Conservation (phyloP, 2,329 filamentous ascomycete genomes). For the Pseudogymnoascus sp. region DNA sequence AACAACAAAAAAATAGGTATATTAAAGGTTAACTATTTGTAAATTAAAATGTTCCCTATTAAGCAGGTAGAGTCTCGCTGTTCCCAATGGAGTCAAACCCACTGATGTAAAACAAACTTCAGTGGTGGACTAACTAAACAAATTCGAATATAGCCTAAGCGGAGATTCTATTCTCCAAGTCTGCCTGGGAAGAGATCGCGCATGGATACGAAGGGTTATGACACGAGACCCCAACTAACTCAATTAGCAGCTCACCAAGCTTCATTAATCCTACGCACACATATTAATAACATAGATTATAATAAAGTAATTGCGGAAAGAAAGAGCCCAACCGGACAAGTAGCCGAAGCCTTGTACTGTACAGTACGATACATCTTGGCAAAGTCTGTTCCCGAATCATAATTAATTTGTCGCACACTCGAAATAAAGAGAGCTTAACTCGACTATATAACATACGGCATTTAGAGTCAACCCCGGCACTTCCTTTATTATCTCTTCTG, state of each 20-base stretch:
- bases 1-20: not conserved
- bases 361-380: not conserved
- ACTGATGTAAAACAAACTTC: slow-evolving; percentile 15
- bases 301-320: not conserved
- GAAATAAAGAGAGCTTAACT: not conserved
- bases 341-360: not conserved
- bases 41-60: not conserved
- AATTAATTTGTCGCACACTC: not conserved
- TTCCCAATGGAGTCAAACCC: slow-evolving; percentile 10
- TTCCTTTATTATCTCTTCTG: not conserved
- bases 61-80: not conserved
- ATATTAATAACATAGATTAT: not conserved
- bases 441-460: not conserved
- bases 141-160: not conserved
- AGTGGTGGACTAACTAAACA: slow-evolving; percentile 19
- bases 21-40: not conserved
- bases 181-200: not conserved
- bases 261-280: not conserved
- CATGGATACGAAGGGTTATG: not conserved
- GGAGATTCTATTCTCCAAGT: slow-evolving; percentile 1
- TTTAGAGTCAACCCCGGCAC: not conserved
- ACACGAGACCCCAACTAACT: not conserved
- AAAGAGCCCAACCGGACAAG: not conserved
- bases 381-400: not conserved
- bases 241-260: not conserved